Base-by-base conservation (phyloP, 164 flowering plant species). In the Magnolia kwangsiensis region DNA sequence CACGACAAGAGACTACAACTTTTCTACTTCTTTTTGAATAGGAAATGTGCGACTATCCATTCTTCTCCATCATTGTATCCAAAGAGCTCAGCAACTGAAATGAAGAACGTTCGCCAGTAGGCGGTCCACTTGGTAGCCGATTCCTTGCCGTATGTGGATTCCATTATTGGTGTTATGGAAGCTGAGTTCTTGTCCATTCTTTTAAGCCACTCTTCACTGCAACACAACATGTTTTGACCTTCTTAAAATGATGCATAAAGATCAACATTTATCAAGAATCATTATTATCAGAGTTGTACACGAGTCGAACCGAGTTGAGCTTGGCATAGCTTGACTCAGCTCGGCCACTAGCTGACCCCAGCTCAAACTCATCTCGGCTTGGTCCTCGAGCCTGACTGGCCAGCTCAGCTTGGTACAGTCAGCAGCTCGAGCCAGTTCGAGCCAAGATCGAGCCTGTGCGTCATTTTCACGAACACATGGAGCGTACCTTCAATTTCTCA, bases 61-160 rank as follows among this genome's bases (percentile, higher is more conserved):
- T 93, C 98, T 72, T 91, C 96, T 27, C 98, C 98, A 75, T 91
- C 76, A 78, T 86, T 92, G 84, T 92, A 92, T 13, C 87, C 89
- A 72, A 94, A 94, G 58, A 94, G 90, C 75, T 94, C 98, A 7
- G 97, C 93, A n/a, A 94, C 94, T 10, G 94, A 81, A 20, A 94
- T 92, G 85, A 92, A 92, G 88, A 94, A 91, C 63, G 97, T 91
- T 77, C 94, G 84, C 97, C 97, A 94, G 71, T 94, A 91, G 65
- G 83, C 94, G 13, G 88, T 94, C 97, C 94, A 94, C 78, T 94
- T 94, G 27, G 85, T 85, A 67, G 94, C 89, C 45, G 87, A 85
- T 69, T 91, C 95, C 72, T 90, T 90, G 72, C 97, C 98, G 72
- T 94, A 92, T 19, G 97, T 92, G 3, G 89, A 82, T 77, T 86